Percentiles rank a stretch among this genome's conserved stretches.
These are phyloP conservation scores for Phoma sp. DNA, from an alignment of 2,329 filamentous ascomycete genomes.

Conservation along the genomic window DNA sequence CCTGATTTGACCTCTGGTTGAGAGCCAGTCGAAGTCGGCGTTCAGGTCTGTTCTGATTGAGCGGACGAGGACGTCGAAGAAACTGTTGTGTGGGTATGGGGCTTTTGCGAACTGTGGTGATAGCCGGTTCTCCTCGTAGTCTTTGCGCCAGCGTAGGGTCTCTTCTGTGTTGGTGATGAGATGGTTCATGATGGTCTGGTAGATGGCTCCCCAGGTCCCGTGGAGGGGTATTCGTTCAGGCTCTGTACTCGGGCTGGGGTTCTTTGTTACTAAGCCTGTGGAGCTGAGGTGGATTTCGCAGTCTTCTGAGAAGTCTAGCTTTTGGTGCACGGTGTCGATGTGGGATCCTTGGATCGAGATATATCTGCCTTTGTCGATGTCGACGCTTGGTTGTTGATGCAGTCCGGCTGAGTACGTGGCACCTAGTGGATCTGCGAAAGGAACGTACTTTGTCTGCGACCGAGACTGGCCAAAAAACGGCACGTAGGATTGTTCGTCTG, in stretches of 20 bases:
- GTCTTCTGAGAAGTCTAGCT: constrained; percentile 6
- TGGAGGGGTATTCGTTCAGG: constrained; percentile 1
- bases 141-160: constrained; percentile 5
- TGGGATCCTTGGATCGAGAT: constrained; percentile 3
- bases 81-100: constrained; percentile 8
- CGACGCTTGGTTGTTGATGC: neutral
- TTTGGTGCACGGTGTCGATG: constrained; percentile 5
- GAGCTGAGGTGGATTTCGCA: neutral
- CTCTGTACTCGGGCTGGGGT: neutral
- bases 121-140: constrained; percentile 10
- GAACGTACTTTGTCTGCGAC: neutral
- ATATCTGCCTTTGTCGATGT: neutral
- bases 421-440: neutral
- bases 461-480: neutral
- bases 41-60: constrained; percentile 12
- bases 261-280: neutral
- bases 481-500: neutral
- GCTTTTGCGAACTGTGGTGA: neutral
- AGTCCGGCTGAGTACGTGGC: constrained; percentile 9
- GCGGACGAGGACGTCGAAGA: constrained; percentile 5
- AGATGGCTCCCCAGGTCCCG: constrained; percentile 16
- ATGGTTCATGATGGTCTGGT: constrained; percentile 4
- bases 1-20: constrained; percentile 8
- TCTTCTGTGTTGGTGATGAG: neutral
- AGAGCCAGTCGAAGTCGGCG: constrained; percentile 7